phyloP scores from a whole-genome alignment of 306 rosid genomes.

The Citrullus amarus region DNA sequence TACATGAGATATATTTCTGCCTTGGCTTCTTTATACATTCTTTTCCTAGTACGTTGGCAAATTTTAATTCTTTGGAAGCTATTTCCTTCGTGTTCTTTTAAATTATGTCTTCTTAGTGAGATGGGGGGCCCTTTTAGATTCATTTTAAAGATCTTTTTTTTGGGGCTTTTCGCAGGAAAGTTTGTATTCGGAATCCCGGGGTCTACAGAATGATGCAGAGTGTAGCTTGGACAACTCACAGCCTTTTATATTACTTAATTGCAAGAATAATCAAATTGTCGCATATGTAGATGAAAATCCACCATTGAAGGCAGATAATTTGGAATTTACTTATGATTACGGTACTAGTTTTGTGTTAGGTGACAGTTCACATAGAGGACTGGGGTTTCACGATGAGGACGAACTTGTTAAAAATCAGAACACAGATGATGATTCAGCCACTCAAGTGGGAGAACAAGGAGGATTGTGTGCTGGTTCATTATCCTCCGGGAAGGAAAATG shows the following conservation, averaged over 20 bases:
- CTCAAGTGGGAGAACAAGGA: conserved; percentile 30
- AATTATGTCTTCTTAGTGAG: neutral
- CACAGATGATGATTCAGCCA: conserved; percentile 26
- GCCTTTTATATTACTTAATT: conserved; percentile 38
- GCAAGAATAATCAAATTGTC: conserved; percentile 27
- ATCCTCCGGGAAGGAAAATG: conserved; percentile 33
- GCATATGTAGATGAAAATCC: conserved; percentile 43
- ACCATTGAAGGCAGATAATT: conserved; percentile 25
- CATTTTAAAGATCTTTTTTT: neutral
- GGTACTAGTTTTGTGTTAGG: conserved; percentile 61
- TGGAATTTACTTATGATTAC: conserved; percentile 44
- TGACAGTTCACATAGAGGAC: conserved; percentile 61
- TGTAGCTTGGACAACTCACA: conserved; percentile 18
- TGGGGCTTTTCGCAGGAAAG: conserved; percentile 34
- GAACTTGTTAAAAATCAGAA: conserved; percentile 26
- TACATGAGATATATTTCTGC: neutral
- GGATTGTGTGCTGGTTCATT: conserved; percentile 30
- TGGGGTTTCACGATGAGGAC: conserved; percentile 60
- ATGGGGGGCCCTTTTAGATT: neutral
- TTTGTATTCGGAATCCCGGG: conserved; percentile 8
- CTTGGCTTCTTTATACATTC: neutral
- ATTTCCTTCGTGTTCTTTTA: neutral
- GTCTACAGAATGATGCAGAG: conserved; percentile 18
- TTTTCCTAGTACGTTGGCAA: neutral
- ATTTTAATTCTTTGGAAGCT: neutral